A percentile compares a stretch with the other conserved stretches of the same genome.
Evolutionary conservation across 306 rosid species (phyloP).

Genomic region (Gillenia trifoliata): DNA sequence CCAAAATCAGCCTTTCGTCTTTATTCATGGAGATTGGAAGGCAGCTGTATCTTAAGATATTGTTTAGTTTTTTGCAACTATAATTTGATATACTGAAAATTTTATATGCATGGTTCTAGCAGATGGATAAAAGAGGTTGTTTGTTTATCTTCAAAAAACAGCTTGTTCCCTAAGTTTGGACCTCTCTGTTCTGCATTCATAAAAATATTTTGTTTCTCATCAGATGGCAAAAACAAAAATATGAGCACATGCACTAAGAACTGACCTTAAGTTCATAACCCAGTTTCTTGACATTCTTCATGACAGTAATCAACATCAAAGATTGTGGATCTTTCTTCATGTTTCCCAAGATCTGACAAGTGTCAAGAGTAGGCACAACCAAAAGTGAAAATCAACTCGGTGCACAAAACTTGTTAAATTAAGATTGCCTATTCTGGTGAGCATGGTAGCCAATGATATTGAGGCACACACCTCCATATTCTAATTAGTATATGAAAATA

Average conservation of each 20-base stretch:
- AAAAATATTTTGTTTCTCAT: neutral
- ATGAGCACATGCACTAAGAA: constrained; percentile 18
- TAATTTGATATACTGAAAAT: neutral
- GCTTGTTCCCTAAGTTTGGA: neutral
- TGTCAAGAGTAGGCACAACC: constrained; percentile 20
- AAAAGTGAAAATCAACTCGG: constrained; percentile 14
- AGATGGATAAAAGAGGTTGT: neutral
- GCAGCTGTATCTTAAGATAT: neutral
- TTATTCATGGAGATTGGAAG: neutral
- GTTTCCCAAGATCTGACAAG: constrained; percentile 69
- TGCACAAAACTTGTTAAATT: neutral
- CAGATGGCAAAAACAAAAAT: neutral
- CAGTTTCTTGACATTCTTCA: constrained; percentile 69
- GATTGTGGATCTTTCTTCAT: constrained; percentile 68
- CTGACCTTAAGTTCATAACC: constrained; percentile 83
- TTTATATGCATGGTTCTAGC: neutral
- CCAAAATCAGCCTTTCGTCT: neutral
- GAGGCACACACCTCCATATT: constrained; percentile 3
- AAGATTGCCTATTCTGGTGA: constrained; percentile 6
- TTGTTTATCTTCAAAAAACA: neutral
- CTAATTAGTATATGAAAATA: neutral
- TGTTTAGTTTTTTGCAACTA: neutral
- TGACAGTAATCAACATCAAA: constrained; percentile 68
- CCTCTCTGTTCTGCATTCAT: neutral
- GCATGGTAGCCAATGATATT: constrained; percentile 11